phyloP scores from a whole-genome alignment of 768 basidiomycete species.

The Trametes elegans region DNA sequence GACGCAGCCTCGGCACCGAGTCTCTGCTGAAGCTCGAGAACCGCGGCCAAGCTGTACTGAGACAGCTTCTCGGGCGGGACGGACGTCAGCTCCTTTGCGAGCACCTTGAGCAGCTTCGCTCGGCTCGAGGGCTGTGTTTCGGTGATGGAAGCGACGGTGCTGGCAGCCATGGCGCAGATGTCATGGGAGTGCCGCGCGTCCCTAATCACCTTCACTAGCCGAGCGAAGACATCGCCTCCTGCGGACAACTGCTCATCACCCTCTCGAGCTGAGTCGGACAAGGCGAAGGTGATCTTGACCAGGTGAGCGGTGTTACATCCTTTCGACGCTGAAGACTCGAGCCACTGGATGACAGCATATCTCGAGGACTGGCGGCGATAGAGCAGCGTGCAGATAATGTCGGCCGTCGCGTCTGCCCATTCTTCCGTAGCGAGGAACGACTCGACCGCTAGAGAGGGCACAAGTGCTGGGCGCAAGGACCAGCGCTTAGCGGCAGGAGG shows the following conservation, averaged over 20 bases:
- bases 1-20: background rate
- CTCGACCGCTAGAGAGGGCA: background rate
- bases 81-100: background rate
- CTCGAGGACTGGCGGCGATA: constrained; percentile 17
- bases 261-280: constrained; percentile 1
- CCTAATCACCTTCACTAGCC: constrained; percentile 16
- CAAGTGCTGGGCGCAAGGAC: constrained; percentile 3
- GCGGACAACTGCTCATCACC: background rate
- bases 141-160: background rate
- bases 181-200: background rate
- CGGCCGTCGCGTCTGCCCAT: constrained; percentile 19
- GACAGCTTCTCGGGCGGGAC: constrained; percentile 3
- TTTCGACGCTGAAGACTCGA: constrained; percentile 18
- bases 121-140: background rate
- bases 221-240: background rate
- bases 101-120: constrained; percentile 1
- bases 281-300: constrained; percentile 21
- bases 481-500: constrained; percentile 8
- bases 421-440: background rate
- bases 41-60: background rate
- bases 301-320: constrained; percentile 14
- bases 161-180: background rate
- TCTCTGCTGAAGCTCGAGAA: background rate
- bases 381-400: constrained; percentile 21
- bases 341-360: constrained; percentile 15